Evolutionary conservation across 139 green algal genomes (phyloP), one percentile per base, ranked within the genome.

Genomic region (Chlamydomonas incerta): DNA sequence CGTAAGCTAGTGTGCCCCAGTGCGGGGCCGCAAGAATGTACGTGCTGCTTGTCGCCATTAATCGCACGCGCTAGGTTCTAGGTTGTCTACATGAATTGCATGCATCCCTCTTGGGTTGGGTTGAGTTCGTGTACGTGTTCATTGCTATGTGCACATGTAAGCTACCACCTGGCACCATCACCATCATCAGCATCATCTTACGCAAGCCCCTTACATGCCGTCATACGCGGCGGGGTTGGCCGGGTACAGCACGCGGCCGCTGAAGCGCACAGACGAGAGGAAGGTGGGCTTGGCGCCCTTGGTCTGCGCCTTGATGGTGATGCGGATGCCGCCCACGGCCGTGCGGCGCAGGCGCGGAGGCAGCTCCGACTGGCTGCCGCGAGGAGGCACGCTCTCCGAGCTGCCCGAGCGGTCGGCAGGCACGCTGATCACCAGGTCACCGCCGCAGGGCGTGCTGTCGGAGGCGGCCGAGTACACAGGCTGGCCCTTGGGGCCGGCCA

Each of bases 201-300:
- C 41, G 41, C 41, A 13, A 50, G 6, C 55, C 11, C 55, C 55
- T 62, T 24, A 62, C 55, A 62, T 23, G 55, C 55, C 55, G n/a
- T n/a, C 34, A 41, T 76, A 76, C 26, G 34, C 26, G 24, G 10
- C 13, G 0, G 77, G 47, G 31, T 57, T 14, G 6, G 41, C 41
- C 9, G 77, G 77, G 65, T 84, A 84, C 46, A 84, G 47, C 41
- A 84, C 65, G 11, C 77, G 77, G 37, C 77, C 77, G 23, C 31
- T 74, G 18, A 84, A 58, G 6, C 17, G 63, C 46, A 84, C 65
- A 10, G 5, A 33, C 29, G 66, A 65, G 2, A 84, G 34, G 29
- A 52, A 29, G 26, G 77, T 84, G 18, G 9, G 71, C 28, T 10
- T 31, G 60, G 62, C 41, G 37, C 26, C 37, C 8, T 0, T 5